Percentiles rank a stretch among this genome's conserved stretches.
phyloP scores from a whole-genome alignment of 2,329 filamentous ascomycete genomes.

The Sporothrix sp. region DNA sequence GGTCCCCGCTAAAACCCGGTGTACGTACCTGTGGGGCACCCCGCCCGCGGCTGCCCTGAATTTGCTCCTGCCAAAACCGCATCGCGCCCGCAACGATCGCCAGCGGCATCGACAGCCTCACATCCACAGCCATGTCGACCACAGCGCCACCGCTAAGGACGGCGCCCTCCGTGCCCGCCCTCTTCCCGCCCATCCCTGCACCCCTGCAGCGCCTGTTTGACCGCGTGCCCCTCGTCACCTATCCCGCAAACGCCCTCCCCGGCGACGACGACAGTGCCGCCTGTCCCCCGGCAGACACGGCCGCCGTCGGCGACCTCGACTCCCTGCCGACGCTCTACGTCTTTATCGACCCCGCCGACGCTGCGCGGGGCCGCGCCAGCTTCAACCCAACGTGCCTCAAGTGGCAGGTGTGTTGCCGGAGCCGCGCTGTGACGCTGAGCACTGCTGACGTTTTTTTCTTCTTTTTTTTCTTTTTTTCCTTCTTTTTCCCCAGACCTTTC shows the following conservation, averaged over 20 bases:
- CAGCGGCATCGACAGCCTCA: too few relatives aligned
- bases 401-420: slow-evolving; percentile 79
- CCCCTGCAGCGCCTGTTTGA: slow-evolving; percentile 79
- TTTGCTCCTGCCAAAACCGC: too few relatives aligned
- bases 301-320: slow-evolving; percentile 15
- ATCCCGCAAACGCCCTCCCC: slow-evolving; percentile 67
- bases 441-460: background rate
- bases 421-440: too few relatives aligned
- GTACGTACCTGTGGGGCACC: too few relatives aligned
- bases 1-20: too few relatives aligned
- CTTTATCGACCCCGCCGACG: slow-evolving; percentile 60
- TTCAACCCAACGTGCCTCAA: slow-evolving; percentile 91
- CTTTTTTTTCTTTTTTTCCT: background rate
- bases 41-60: too few relatives aligned
- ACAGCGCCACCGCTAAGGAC: too few relatives aligned
- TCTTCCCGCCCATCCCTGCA: slow-evolving; percentile 49
- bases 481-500: slow-evolving; percentile 53
- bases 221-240: slow-evolving; percentile 66
- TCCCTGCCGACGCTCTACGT: slow-evolving; percentile 56
- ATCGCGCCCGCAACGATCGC: too few relatives aligned
- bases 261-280: slow-evolving; percentile 29
- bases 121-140: too few relatives aligned
- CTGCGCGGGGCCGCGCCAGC: slow-evolving; percentile 53
- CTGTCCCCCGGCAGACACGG: background rate
- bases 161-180: too few relatives aligned